Evolutionary conservation across 2,329 filamentous ascomycete species (phyloP), one percentile per base, ranked within the genome.

Genomic region (Geosmithia flava): DNA sequence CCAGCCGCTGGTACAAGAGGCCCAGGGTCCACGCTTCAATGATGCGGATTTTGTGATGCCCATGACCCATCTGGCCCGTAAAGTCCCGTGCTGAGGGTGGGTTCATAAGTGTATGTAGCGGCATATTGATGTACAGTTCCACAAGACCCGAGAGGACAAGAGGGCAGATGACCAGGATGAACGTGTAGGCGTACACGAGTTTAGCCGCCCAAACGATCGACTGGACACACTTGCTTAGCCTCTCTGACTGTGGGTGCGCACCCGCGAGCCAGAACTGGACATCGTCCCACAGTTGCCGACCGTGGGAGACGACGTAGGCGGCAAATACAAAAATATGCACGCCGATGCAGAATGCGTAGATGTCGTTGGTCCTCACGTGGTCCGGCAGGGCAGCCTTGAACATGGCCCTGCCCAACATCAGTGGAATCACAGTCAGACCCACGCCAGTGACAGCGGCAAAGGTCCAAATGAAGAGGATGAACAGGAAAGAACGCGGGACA

Each of bases 21-120:
- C 93, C 93, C 1, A 98, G 72, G 0, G 90, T 95, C 89, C 91
- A 98, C 50, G 90, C 83, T 61, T 97, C 91, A 42, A 97, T 83
- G 52, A 97, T 75, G 52, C 94, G 85, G 42, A 97, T 79, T 7
- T 83, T 86, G 59, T 94, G 87, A 7, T 54, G 56, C 3, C 49
- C 54, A 20, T 56, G 53, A 44, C 56, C 49, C 56, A 55, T 20
- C 48, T 50, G 39, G 47, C 60, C 58, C 53, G 57, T 59, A 39
- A 52, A 59, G 45, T 49, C 62, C 41, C 51, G 61, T 43, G 52
- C 58, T 8, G 58, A 59, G 4, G 62, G 58, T 20, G 63, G 55
- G 53, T 78, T 72, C 62, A 86, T 74, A 59, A 90, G 87, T 0
- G 88, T 90, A 60, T 95, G 86, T 3, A 95, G 68, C 1, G 93